Conservation (phyloP, 2,329 filamentous ascomycete genomes). For the Basipetospora chlamydospora region DNA sequence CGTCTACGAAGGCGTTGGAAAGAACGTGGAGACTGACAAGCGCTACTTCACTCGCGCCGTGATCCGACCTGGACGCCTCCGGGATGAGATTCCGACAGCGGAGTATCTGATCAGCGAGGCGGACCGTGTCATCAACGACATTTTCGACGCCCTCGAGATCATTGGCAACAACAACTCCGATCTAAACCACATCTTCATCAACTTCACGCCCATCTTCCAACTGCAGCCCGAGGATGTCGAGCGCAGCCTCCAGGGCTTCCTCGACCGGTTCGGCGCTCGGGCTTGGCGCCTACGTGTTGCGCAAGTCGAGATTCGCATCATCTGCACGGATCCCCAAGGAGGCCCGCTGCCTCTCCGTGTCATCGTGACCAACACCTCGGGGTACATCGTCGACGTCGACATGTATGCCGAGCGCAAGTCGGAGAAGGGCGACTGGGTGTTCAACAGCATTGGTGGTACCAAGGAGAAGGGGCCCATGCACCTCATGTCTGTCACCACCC, state of each 20-base stretch:
- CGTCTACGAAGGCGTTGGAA: constrained; percentile 93
- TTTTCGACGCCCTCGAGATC: constrained; percentile 93
- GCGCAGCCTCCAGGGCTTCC: constrained; percentile 82
- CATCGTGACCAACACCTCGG: constrained; percentile 95
- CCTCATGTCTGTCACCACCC: constrained; percentile 74
- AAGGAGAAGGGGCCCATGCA: constrained; percentile 95
- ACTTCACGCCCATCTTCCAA: constrained; percentile 95
- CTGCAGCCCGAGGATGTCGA: constrained; percentile 81
- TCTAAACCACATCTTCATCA: constrained; percentile 99
- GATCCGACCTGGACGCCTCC: constrained; percentile 81
- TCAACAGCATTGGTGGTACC: constrained; percentile 92
- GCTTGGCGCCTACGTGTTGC: constrained; percentile 94
- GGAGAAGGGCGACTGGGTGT: constrained; percentile 95
- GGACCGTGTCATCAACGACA: constrained; percentile 92
- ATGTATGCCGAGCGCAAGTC: constrained; percentile 96
- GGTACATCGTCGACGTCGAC: constrained; percentile 94
- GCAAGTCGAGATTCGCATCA: constrained; percentile 93
- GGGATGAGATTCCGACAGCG: constrained; percentile 95
- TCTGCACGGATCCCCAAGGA: constrained; percentile 80
- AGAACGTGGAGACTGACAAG: constrained; percentile 90
- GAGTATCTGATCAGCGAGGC: constrained; percentile 98
- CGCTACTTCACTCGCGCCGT: constrained; percentile 96
- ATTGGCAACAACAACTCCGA: constrained; percentile 99
- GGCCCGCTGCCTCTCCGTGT: constrained; percentile 84
- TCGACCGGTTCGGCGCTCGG: constrained; percentile 89